phyloP scores from a whole-genome alignment of 208 protist genomes.

The Crithidia bombi region DNA sequence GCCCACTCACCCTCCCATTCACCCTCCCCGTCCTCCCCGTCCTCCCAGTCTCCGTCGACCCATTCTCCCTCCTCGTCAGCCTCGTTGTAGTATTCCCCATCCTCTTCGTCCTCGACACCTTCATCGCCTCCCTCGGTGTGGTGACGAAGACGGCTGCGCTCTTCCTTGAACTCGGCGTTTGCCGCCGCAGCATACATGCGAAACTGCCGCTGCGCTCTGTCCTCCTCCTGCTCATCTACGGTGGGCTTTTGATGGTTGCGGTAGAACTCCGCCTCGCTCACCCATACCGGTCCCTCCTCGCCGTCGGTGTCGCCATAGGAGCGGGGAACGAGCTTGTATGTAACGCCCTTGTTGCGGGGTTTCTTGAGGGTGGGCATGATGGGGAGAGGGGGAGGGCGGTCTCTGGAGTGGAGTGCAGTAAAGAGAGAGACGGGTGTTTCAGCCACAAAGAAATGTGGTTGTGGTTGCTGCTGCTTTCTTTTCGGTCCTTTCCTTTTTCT shows the following conservation, averaged over 20 bases:
- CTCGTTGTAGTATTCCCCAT: constrained; percentile 11
- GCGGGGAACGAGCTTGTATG: constrained; percentile 77
- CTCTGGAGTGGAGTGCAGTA: too few species aligned
- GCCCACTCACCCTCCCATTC: constrained; percentile 22
- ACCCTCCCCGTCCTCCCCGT: constrained; percentile 30
- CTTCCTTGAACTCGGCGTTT: constrained; percentile 28
- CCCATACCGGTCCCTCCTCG: constrained; percentile 44
- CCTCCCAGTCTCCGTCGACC: constrained; percentile 25
- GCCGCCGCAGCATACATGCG: constrained; percentile 33
- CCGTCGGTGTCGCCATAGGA: constrained; percentile 57
- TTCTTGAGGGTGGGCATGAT: constrained; percentile 49
- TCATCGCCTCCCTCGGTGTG: constrained; percentile 6
- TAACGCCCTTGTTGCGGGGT: constrained; percentile 46
- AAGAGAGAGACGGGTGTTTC: too few species aligned
- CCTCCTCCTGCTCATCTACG: constrained; percentile 24
- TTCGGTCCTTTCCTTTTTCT: too few species aligned
- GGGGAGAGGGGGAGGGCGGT: background rate
- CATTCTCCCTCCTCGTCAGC: constrained; percentile 29
- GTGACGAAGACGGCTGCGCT: constrained; percentile 6
- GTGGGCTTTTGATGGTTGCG: constrained; percentile 37
- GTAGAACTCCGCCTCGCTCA: constrained; percentile 70
- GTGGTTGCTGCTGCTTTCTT: too few species aligned
- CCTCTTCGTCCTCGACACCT: constrained; percentile 22
- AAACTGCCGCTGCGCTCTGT: constrained; percentile 24
- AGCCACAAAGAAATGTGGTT: too few species aligned